phyloP scores from a whole-genome alignment of 2,329 filamentous ascomycete genomes.

The Byssothecium circinans region DNA sequence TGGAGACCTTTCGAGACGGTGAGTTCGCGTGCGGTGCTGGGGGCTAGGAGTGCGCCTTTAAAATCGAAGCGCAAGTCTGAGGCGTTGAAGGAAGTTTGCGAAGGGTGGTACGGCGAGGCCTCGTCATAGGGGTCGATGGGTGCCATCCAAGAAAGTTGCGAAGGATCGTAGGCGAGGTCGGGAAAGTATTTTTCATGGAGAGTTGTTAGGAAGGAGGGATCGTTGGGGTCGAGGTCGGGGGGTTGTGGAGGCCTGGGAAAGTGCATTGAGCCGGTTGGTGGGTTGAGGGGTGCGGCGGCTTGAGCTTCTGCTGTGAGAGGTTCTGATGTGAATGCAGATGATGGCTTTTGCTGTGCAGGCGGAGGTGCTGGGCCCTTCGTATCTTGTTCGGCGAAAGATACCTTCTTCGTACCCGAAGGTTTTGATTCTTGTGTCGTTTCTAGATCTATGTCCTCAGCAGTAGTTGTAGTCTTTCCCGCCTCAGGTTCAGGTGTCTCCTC shows the following conservation, averaged over 20 bases:
- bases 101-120: slow-evolving; percentile 78
- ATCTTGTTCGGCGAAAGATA: slow-evolving; percentile 34
- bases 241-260: slow-evolving; percentile 60
- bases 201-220: slow-evolving; percentile 78
- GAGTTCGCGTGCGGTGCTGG: slow-evolving; percentile 71
- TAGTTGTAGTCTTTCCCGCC: slow-evolving; percentile 1
- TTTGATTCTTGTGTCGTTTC: slow-evolving; percentile 9
- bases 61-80: slow-evolving; percentile 88
- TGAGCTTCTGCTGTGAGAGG: slow-evolving; percentile 65
- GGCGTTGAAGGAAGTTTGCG: slow-evolving; percentile 69
- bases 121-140: slow-evolving; percentile 64
- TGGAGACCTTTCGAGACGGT: slow-evolving; percentile 81
- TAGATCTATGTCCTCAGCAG: slow-evolving; percentile 14
- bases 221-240: slow-evolving; percentile 79
- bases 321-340: slow-evolving; percentile 53
- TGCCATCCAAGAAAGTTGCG: slow-evolving; percentile 87
- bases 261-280: slow-evolving; percentile 63
- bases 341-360: slow-evolving; percentile 6
- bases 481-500: slow-evolving; percentile 5
- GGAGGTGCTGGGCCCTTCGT: slow-evolving; percentile 5
- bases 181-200: slow-evolving; percentile 95
- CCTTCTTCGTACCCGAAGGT: slow-evolving; percentile 31
- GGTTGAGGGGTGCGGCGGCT: slow-evolving; percentile 54
- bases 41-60: slow-evolving; percentile 75
- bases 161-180: slow-evolving; percentile 78